phyloP scores from a whole-genome alignment of 2,329 filamentous ascomycete genomes.

The Fusarium sp. region DNA sequence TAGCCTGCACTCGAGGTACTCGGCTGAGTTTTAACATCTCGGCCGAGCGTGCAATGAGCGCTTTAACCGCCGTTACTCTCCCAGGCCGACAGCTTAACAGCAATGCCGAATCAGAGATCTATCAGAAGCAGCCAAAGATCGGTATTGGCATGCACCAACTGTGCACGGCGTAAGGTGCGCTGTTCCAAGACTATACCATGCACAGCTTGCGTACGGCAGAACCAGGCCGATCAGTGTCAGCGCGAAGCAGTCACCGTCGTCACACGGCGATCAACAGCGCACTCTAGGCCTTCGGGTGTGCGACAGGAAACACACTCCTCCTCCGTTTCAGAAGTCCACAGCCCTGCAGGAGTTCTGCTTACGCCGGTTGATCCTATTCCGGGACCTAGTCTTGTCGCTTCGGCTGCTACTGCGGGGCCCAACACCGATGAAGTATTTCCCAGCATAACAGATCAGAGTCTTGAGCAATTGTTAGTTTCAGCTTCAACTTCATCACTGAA shows the following conservation, averaged over 20 bases:
- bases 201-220: background rate
- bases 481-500: background rate
- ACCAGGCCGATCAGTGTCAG: background rate
- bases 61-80: too few species aligned
- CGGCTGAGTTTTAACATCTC: too few species aligned
- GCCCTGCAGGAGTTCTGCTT: rapidly evolving
- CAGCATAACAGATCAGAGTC: background rate
- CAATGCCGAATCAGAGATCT: conserved; percentile 2
- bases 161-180: conserved; percentile 1
- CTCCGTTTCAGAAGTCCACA: background rate
- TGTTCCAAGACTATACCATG: conserved; percentile 13
- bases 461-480: background rate
- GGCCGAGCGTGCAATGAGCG: too few species aligned
- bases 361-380: rapidly evolving
- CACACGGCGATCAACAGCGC: background rate
- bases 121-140: conserved; percentile 10
- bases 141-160: conserved; percentile 1
- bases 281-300: background rate
- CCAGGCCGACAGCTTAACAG: too few species aligned
- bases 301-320: background rate
- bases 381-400: background rate
- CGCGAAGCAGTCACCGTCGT: background rate
- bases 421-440: rapidly evolving
- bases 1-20: too few species aligned
- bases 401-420: too few species aligned